Conservation (phyloP, 345 rosid genomes). For the Populus tremula region DNA sequence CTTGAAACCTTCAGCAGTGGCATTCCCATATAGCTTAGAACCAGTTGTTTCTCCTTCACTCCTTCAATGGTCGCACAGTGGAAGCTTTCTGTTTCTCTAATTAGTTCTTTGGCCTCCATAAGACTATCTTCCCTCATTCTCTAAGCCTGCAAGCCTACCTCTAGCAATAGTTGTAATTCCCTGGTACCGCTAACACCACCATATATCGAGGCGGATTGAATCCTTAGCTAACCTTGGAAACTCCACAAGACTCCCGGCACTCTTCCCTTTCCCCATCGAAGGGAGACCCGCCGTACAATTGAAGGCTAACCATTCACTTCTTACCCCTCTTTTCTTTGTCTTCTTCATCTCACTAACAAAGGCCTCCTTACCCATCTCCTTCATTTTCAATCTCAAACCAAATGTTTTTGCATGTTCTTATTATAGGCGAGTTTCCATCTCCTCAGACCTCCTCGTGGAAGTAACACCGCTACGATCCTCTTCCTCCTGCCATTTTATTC, state of each 20-base stretch:
- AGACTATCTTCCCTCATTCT: slow-evolving; percentile 18
- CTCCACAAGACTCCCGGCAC: slow-evolving; percentile 11
- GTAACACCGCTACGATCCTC: slow-evolving; percentile 7
- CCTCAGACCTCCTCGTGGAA: slow-evolving; percentile 11
- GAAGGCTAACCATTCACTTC: slow-evolving; percentile 37
- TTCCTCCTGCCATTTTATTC: slow-evolving; percentile 27
- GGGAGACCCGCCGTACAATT: slow-evolving; percentile 44
- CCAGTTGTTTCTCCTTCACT: slow-evolving; percentile 24
- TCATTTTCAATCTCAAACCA: slow-evolving; percentile 34
- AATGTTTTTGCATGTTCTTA: slow-evolving; percentile 15
- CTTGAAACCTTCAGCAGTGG: slow-evolving; percentile 34
- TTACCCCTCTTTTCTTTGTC: background rate
- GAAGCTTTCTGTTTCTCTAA: slow-evolving; percentile 31
- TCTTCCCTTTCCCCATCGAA: slow-evolving; percentile 32
- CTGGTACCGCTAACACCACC: background rate
- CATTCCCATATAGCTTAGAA: slow-evolving; percentile 31
- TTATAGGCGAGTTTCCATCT: slow-evolving; percentile 18
- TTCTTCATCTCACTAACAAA: slow-evolving; percentile 22
- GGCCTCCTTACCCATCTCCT: slow-evolving; percentile 26
- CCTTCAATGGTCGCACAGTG: slow-evolving; percentile 28
- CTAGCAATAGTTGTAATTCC: slow-evolving; percentile 24
- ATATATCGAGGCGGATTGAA: slow-evolving; percentile 10
- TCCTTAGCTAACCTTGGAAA: slow-evolving; percentile 30
- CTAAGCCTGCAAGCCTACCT: slow-evolving; percentile 26
- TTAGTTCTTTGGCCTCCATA: slow-evolving; percentile 34